Base-by-base conservation (phyloP, 495 filamentous ascomycete genomes). In the Cercophora sp. region DNA sequence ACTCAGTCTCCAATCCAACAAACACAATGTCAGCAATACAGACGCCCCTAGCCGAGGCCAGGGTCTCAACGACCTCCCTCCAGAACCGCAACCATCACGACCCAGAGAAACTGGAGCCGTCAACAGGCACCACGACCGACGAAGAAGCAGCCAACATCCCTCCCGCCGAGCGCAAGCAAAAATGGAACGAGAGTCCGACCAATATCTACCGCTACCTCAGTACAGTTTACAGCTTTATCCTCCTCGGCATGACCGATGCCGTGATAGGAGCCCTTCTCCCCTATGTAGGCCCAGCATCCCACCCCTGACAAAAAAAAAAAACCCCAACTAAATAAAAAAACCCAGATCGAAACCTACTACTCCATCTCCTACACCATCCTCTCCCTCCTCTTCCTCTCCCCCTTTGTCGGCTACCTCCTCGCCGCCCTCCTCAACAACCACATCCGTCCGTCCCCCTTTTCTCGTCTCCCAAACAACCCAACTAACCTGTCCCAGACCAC, bases 201-300 rank as follows among this genome's bases (percentile, higher is more conserved):
- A 93, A 91, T 68, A 72, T 84, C 10, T 82, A 71, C 56, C 79
- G 89, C 15, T 75, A 82, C 6, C 65, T 83, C 23, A 68, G 84
- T 2, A 83, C 85, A n/a, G 83, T 88, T 57, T 88, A 80, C 74
- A 73, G 70, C 40, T 93, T 96, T 59, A 70, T 89, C 11, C 79
- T 88, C 4, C 84, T 93, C 81, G 90, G 90, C 5, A 77, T 81
- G 60, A 93, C 89, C 64, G 90, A 96, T 72, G 86, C 84, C 16
- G 85, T 86, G 1, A 86, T 85, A 57, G 89, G 89, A 36, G 87
- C 88, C 70, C 75, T 82, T 67, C 22, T 10, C n/a, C 20, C 42
- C 36, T 47, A 37, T 6, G 25, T 50, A 37, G 24, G 26, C 51
- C 22, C 15, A n/a, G 48, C 45, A 54, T 2, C 25, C 31, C 2